phyloP scores from a whole-genome alignment of 169 alveolate genomes.

The Cyclospora cayetanensis region DNA sequence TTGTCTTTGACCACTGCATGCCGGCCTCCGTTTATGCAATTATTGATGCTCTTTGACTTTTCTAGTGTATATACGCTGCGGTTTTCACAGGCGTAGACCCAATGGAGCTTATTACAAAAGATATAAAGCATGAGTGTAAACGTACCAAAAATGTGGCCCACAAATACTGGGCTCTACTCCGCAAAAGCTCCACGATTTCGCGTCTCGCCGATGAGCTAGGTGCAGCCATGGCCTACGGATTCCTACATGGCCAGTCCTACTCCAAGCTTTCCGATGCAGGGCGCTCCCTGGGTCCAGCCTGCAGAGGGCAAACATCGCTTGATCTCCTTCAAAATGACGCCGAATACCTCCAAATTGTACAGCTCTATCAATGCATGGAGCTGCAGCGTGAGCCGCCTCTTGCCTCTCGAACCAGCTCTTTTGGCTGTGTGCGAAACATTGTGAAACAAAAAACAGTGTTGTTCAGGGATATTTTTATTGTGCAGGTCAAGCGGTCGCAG shows the following conservation, averaged over 20 bases:
- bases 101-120: background rate
- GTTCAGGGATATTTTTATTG: background rate
- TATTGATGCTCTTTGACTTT: no score
- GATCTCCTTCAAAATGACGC: background rate
- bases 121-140: background rate
- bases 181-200: background rate
- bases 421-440: no score
- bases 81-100: conserved; percentile 30
- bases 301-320: background rate
- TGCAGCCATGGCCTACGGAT: conserved; percentile 16
- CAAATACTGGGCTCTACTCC: background rate
- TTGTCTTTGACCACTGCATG: no score
- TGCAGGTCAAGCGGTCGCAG: conserved; percentile 15
- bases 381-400: background rate
- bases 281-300: conserved; percentile 36
- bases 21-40: no score
- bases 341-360: background rate
- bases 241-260: background rate
- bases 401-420: background rate
- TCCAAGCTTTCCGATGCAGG: conserved; percentile 4
- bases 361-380: conserved; percentile 40
- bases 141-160: background rate
- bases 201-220: conserved; percentile 1
- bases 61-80: no score
- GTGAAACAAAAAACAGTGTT: background rate